Conservation (phyloP, 225 moss, liverwort and hornwort genomes). For the Bryum argenteum region DNA sequence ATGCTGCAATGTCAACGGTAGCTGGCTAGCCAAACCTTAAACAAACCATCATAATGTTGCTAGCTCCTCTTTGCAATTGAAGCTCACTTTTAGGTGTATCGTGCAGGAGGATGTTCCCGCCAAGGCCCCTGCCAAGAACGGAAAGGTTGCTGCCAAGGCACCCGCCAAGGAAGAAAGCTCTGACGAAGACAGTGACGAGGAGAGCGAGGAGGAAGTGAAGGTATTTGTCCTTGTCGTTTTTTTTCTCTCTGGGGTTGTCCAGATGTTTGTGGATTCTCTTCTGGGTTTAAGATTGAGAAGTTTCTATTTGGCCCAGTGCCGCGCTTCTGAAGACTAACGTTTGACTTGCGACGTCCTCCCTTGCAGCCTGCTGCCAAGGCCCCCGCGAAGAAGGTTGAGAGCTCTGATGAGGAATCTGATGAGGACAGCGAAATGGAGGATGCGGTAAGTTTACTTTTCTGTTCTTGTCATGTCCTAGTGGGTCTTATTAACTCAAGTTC, state of each 20-base stretch:
- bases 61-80: no score
- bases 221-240: neutral
- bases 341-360: neutral
- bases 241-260: neutral
- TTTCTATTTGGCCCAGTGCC: no score
- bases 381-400: constrained; percentile 41
- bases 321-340: no score
- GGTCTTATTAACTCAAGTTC: no score
- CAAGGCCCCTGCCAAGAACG: constrained; percentile 39
- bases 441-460: constrained; percentile 25
- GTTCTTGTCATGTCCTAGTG: no score
- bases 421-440: constrained; percentile 62
- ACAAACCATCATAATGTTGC: no score
- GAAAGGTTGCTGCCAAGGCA: constrained; percentile 32
- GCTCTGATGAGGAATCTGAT: constrained; percentile 53
- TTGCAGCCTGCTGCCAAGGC: constrained; percentile 43
- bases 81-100: neutral
- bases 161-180: constrained; percentile 24
- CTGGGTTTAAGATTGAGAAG: neutral
- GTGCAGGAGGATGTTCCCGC: constrained; percentile 36
- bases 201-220: constrained; percentile 48
- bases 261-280: neutral
- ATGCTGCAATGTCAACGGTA: neutral
- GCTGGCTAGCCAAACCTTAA: neutral
- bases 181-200: constrained; percentile 50